Conservation (phyloP, 2,329 filamentous ascomycete genomes). For the Aureobasidium sp. region DNA sequence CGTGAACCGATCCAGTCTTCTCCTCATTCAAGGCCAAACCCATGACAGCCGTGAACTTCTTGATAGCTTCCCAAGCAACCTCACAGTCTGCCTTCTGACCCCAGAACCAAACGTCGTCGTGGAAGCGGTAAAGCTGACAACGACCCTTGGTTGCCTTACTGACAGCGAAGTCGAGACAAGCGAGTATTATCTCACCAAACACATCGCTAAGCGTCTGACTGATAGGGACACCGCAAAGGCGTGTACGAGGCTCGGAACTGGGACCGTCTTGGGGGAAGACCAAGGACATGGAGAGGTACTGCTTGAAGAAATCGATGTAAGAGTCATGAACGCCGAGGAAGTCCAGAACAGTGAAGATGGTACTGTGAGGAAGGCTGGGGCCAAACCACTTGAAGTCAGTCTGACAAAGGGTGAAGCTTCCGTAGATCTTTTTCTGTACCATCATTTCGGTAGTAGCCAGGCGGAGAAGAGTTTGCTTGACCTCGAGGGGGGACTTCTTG, state of each 20-base stretch:
- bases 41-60: constrained; percentile 46
- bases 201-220: constrained; percentile 52
- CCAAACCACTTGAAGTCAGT: constrained; percentile 54
- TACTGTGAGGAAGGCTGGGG: constrained; percentile 50
- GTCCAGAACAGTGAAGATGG: constrained; percentile 48
- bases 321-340: constrained; percentile 50
- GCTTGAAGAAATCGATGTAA: constrained; percentile 53
- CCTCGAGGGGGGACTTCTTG: constrained; percentile 36
- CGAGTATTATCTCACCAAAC: constrained; percentile 53
- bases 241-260: constrained; percentile 34
- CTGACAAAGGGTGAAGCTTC: constrained; percentile 46
- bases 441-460: constrained; percentile 49
- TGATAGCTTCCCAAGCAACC: constrained; percentile 52
- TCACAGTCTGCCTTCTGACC: constrained; percentile 45
- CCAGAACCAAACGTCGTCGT: constrained; percentile 64
- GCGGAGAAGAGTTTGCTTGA: constrained; percentile 51
- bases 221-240: constrained; percentile 52
- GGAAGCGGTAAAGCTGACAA: constrained; percentile 49
- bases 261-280: constrained; percentile 49
- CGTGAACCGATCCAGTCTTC: constrained; percentile 47
- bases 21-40: constrained; percentile 51
- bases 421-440: constrained; percentile 40
- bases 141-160: constrained; percentile 49
- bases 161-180: constrained; percentile 57
- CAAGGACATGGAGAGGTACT: constrained; percentile 52